Base-by-base conservation (phyloP, 192 early-diverging fungal genomes). In the Dispira simplex region DNA sequence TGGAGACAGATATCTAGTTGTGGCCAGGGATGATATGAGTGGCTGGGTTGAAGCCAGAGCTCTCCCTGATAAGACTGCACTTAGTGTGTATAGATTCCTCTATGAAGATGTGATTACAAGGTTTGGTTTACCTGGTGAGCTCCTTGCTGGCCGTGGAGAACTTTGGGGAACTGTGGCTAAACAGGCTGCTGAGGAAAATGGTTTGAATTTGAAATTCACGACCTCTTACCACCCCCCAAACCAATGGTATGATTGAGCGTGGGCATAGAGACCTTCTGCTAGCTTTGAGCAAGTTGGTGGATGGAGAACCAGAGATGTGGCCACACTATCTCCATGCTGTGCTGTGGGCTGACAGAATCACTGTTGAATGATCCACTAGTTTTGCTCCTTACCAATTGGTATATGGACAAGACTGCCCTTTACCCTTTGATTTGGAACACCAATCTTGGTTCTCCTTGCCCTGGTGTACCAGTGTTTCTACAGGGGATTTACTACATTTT, bases 1-100 rank as follows among this genome's bases (percentile, higher is more conserved):
- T 12, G 63, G 63, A 12, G 20, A 64, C 46, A 20, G 44, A 20
- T 64, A 52, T n/a, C 6, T 49, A 13, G 63, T 45, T 18, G 63
- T 64, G 26, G 63, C 63, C 16, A 28, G 63, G 14, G 46, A 64
- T 44, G 63, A 64, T 39, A 49, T 64, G 13, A 27, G 23, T 51
- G 63, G 63, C 18, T 64, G 51, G 63, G 63, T 64, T n/a, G 46
- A 64, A 49, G 63, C 63, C 14, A 11, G 27, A 53, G 25, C 63
- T 11, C 63, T 64, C 23, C 23, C 23, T 28, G 21, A 23, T 43
- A 64, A 64, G 51, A 45, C 28, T 21, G 45, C 23, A 12, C 2
- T 39, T 13, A 43, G 32, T 27, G 63, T 64, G 51, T 64, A 64
- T 14, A 3, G 14, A 13, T 64, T 64, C 20, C n/a, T 64, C 11